phyloP scores from a whole-genome alignment of 805 yeast genomes.

The Saccharomycopsis sp. region DNA sequence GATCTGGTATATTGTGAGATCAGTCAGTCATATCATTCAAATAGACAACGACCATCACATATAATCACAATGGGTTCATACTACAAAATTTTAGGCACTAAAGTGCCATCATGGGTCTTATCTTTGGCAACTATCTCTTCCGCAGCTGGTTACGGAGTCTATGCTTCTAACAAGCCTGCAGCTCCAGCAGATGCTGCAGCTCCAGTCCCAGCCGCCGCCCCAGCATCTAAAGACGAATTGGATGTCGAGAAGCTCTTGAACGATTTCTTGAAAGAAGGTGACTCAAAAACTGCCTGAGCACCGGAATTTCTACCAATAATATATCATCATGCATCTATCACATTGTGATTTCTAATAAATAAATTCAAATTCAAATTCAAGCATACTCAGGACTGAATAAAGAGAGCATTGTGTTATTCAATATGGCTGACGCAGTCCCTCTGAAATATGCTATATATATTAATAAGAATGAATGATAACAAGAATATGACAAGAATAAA shows the following conservation, averaged over 20 bases:
- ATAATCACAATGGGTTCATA: conserved; percentile 17
- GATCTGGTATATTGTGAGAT: not conserved
- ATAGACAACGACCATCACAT: not conserved
- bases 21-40: no score
- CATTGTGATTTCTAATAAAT: not conserved
- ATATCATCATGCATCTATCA: not conserved
- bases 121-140: conserved; percentile 29
- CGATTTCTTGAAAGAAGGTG: conserved; percentile 29
- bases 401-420: no score
- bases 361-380: not conserved
- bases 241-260: conserved; percentile 31
- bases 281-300: conserved; percentile 5
- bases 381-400: no score
- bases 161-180: conserved; percentile 25
- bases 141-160: conserved; percentile 29
- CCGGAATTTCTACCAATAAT: not conserved
- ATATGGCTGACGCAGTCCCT: not conserved
- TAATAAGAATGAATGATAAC: not conserved
- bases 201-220: conserved; percentile 23
- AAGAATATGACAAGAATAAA: not conserved
- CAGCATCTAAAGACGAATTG: conserved; percentile 25
- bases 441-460: not conserved
- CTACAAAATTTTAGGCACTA: conserved; percentile 21
- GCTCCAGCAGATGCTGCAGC: conserved; percentile 25
- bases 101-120: conserved; percentile 23